Base-by-base conservation (phyloP, 345 rosid genomes). In the Cardamine resedifolia region DNA sequence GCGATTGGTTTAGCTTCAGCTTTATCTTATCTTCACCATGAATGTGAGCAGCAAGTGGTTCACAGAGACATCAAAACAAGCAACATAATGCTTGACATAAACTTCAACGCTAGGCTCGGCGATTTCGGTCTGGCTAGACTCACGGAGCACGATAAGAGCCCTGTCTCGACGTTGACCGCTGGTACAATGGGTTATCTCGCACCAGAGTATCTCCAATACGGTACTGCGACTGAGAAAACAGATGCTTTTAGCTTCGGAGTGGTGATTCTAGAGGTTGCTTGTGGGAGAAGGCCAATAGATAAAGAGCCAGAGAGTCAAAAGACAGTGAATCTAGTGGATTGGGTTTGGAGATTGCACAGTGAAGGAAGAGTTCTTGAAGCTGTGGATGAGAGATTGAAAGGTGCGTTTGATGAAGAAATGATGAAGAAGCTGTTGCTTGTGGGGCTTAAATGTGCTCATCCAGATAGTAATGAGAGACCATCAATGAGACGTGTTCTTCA, bases 101-200 rank as follows among this genome's bases (percentile, higher is more conserved):
- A 87, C 77, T 88, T 90, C 80, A 95, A 90, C 45, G 87, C 97
- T 0, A 87, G 96, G 84, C 89, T 95, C 0, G 97, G 99, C 0
- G 98, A 95, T 78, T 95, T 95, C 5, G 98, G 99, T 64, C 76
- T 95, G 44, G 99, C 99, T 4, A 90, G 97, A 80, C 85, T 95
- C 7, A 91, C 87, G 77, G 99, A 95, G 71, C 99, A 90, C 8
- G 90, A 90, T 38, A 90, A 91, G 70, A 95, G 97, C 70, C 99
- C 97, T 1, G 89, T 91, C 45, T 90, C 97, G 0, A 95, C 99
- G 0, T 90, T 95, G 1, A 95, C 98, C 2, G 99, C 97, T 0
- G 97, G 99, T 59, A 90, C 98, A 0, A 90, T 95, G 97, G 99
- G 99, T 4, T 95, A 95, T 80, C 80, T 95, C 1, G 99, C 99